Evolutionary conservation across 31 red algal genomes (phyloP).

Genomic region (Asparagopsis taxiformis): DNA sequence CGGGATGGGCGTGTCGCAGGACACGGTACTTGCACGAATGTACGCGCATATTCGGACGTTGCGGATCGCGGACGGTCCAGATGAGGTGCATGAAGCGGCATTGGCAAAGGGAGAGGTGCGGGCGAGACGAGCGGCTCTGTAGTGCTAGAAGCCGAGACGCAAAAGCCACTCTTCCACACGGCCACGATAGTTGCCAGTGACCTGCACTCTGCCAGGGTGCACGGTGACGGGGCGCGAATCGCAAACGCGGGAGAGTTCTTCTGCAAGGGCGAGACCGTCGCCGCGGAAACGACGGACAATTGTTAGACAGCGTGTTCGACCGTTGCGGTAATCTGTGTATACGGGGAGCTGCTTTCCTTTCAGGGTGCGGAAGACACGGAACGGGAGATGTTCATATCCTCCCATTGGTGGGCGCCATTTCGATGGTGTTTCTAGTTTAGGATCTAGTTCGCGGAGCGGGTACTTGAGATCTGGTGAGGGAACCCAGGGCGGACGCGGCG

Average conservation of each 20-base stretch:
- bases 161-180: constrained; percentile 57
- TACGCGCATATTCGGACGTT: constrained; percentile 62
- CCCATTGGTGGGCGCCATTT: constrained; percentile 46
- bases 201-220: constrained; percentile 62
- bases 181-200: constrained; percentile 61
- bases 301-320: constrained; percentile 63
- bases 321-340: constrained; percentile 67
- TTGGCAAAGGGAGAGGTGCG: constrained; percentile 59
- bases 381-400: constrained; percentile 33
- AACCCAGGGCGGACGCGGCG: constrained; percentile 45
- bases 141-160: constrained; percentile 64
- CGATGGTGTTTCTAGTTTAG: constrained; percentile 18
- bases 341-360: constrained; percentile 73
- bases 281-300: constrained; percentile 65
- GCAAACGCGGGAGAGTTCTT: constrained; percentile 65
- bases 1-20: constrained; percentile 80
- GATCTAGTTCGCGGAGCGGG: constrained; percentile 27
- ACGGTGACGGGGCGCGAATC: constrained; percentile 58
- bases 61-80: constrained; percentile 90
- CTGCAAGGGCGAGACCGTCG: constrained; percentile 33
- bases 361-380: constrained; percentile 59
- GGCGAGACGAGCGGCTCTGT: constrained; percentile 1
- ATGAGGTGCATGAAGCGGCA: constrained; percentile 77
- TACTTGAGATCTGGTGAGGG: constrained; percentile 51
- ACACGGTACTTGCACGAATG: constrained; percentile 53